Conservation (phyloP, 768 basidiomycete species). For the Tulasnella calospora region DNA sequence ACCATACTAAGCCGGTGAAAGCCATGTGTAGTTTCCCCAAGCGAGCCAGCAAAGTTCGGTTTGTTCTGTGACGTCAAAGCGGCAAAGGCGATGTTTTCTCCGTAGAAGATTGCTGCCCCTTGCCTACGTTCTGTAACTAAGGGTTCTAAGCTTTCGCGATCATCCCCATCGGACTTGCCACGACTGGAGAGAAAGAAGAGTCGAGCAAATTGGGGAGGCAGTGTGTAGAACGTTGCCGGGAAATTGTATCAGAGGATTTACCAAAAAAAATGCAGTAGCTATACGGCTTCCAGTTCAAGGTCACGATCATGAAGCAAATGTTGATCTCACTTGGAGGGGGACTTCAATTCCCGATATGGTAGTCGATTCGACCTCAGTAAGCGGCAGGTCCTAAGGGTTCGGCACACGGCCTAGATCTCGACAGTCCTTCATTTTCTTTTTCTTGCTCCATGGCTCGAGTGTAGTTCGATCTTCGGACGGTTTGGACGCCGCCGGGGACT, state of each 20-base stretch:
- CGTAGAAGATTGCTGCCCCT: not conserved
- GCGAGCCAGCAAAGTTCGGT: not conserved
- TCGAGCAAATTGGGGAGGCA: no score
- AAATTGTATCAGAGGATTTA: no score
- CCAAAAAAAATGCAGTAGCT: no score
- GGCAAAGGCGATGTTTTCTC: not conserved
- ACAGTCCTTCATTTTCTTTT: not conserved
- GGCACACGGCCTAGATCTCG: not conserved
- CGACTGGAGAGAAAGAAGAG: not conserved
- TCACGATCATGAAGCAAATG: no score
- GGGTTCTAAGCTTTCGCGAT: not conserved
- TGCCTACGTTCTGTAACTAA: not conserved
- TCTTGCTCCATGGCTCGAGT: not conserved
- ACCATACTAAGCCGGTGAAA: not conserved
- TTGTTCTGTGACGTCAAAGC: not conserved
- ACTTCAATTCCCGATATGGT: no score
- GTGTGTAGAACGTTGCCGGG: no score
- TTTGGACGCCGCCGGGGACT: not conserved
- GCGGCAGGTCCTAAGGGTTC: not conserved
- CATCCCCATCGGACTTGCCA: not conserved
- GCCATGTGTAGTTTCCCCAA: not conserved
- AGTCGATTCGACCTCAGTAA: no score
- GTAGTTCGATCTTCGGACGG: not conserved
- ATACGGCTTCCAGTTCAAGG: no score
- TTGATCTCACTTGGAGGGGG: no score